phyloP scores from a whole-genome alignment of 495 filamentous ascomycete species.

The Annulohypoxylon nitens region DNA sequence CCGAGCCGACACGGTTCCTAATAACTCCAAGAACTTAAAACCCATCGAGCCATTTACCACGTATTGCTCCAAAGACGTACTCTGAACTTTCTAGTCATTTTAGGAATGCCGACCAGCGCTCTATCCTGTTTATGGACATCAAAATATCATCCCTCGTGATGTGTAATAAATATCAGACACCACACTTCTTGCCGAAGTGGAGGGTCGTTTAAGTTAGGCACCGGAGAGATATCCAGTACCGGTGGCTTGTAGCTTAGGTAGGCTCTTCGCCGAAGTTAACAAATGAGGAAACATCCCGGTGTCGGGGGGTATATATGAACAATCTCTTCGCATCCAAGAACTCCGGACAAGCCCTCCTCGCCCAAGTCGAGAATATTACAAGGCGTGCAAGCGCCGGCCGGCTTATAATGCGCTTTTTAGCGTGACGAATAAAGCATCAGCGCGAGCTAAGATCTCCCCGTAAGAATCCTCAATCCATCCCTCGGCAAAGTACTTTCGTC shows the following conservation, averaged over 20 bases:
- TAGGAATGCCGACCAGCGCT: neutral
- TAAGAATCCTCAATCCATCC: slow-evolving; percentile 58
- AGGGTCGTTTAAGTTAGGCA: neutral
- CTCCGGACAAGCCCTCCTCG: neutral
- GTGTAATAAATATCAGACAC: neutral
- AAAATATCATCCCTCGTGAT: neutral
- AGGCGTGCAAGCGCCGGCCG: neutral
- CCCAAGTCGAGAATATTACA: neutral
- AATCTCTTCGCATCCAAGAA: neutral
- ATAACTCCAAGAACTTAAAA: neutral
- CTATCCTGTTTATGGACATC: neutral
- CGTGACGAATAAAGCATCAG: slow-evolving; percentile 61
- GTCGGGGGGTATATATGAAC: neutral
- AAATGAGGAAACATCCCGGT: neutral
- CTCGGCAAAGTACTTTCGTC: slow-evolving; percentile 62
- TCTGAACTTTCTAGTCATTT: neutral
- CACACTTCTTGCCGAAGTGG: neutral
- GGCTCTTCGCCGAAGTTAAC: neutral
- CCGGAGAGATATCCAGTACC: neutral
- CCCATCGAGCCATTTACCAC: neutral
- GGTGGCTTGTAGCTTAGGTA: neutral
- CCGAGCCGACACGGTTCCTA: neutral
- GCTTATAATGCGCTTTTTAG: slow-evolving; percentile 44
- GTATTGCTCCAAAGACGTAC: neutral
- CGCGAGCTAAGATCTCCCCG: slow-evolving; percentile 58